Evolutionary conservation across 73 alveolate species (phyloP).

Genomic region (Tetrahymena elliotti): DNA sequence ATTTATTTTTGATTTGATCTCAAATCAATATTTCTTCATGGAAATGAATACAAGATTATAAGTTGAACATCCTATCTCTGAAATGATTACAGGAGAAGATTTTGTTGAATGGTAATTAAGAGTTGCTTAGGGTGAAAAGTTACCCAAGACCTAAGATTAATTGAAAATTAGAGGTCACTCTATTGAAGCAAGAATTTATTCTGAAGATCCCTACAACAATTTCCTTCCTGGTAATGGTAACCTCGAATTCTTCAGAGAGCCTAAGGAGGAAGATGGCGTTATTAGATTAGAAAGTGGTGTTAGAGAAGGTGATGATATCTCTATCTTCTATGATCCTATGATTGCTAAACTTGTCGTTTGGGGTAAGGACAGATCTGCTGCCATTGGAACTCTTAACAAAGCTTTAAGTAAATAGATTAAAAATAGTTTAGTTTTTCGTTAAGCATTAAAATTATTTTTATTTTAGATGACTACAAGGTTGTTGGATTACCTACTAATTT

Average conservation of each 20-base stretch:
- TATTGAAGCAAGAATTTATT: constrained; percentile 80
- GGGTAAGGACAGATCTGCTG: constrained; percentile 68
- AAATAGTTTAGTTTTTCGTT: background rate
- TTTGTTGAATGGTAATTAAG: constrained; percentile 76
- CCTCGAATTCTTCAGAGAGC: constrained; percentile 55
- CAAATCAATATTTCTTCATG: constrained; percentile 72
- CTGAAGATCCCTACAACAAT: constrained; percentile 75
- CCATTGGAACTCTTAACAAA: constrained; percentile 46
- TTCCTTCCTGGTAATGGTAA: constrained; percentile 81
- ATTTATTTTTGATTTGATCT: constrained; percentile 69
- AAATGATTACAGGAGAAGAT: constrained; percentile 62
- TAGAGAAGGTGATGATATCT: constrained; percentile 72
- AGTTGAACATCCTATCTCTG: constrained; percentile 90
- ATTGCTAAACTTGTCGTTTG: constrained; percentile 76
- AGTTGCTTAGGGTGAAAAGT: constrained; percentile 68
- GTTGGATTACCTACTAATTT: constrained; percentile 77
- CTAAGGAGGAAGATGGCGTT: constrained; percentile 32
- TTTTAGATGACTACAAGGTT: constrained; percentile 53
- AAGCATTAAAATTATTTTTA: background rate
- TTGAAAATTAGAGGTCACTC: constrained; percentile 74
- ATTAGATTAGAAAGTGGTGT: constrained; percentile 85
- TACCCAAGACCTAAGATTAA: constrained; percentile 57
- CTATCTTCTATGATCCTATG: constrained; percentile 85
- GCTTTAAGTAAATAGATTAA: constrained; percentile 27
- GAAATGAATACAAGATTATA: constrained; percentile 85